Base-by-base conservation (phyloP, 1,139 yeast genomes). In the Protomyces gravidus region DNA sequence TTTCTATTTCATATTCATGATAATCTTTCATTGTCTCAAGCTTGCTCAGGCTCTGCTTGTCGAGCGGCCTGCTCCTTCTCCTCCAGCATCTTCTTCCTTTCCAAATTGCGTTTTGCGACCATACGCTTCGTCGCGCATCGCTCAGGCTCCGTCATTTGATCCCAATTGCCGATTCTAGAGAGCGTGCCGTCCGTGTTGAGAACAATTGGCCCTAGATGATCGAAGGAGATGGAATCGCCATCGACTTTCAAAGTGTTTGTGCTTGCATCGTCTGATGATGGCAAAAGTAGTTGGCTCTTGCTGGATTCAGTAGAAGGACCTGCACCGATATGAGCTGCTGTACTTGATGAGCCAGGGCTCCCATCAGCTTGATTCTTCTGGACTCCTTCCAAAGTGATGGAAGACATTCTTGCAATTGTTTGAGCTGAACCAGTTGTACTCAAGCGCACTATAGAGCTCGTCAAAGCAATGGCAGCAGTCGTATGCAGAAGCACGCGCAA, bases 81-180 rank as follows among this genome's bases (percentile, higher is more conserved):
- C 11, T 46, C 46, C 27, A 53, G 23, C 19, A 45, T 52, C 17
- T 40, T 26, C 26, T 52, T 39, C 13, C 62, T 28, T 36, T 26
- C 21, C 40, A 25, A 49, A 23, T 60, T 60, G 13, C 61, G 42
- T 15, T 46, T 51, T 11, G 47, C 56, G 3, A 60, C 42, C 45
- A 60, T 45, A 26, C 62, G 46, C 19, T 50, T 45, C 26, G 60
- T 56, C 2, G 50, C 51, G 17, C 60, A 36, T 26, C 50, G 60
- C 27, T 60, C 62, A 30, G 46, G 47, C 23, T 60, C 61, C 9
- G 57, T 55, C 53, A 60, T 26, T 19, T 49, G 42, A 21, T 45
- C 47, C 62, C 62, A 60, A 28, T 60, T 60, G 26, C 47, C 55
- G 21, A 60, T 36, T 5, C 62, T 28, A 11, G 62, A 51, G n/a